phyloP scores from a whole-genome alignment of 2,329 filamentous ascomycete genomes.

The Penicillium aurantiogriseum region DNA sequence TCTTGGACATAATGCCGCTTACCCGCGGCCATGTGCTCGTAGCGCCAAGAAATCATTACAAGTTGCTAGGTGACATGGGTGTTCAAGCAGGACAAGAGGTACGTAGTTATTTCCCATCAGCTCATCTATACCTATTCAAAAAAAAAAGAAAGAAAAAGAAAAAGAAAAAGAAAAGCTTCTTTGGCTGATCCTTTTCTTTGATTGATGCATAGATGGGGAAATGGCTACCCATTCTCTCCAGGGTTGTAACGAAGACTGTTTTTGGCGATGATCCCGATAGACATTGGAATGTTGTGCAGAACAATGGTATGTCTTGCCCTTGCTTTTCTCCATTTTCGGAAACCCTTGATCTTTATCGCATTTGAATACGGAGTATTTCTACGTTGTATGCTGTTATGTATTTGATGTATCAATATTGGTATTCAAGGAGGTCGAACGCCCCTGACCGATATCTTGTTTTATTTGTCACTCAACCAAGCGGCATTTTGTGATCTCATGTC shows the following conservation, averaged over 20 bases:
- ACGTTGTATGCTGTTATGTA: background rate
- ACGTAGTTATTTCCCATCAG: constrained; percentile 38
- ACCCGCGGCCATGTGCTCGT: constrained; percentile 80
- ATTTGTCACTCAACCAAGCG: background rate
- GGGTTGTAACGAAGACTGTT: constrained; percentile 70
- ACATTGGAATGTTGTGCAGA: constrained; percentile 97
- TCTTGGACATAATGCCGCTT: constrained; percentile 90
- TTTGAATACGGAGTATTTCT: background rate
- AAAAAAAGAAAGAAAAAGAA: background rate
- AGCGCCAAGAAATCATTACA: constrained; percentile 71
- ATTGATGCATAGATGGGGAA: constrained; percentile 40
- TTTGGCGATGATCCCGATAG: constrained; percentile 45
- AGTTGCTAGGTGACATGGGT: constrained; percentile 71
- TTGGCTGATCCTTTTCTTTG: background rate
- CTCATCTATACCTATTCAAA: background rate
- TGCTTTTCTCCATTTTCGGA: constrained; percentile 4
- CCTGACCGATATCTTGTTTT: background rate
- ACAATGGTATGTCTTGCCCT: constrained; percentile 62
- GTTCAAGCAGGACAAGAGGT: constrained; percentile 65
- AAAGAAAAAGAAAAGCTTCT: background rate
- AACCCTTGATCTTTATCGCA: background rate
- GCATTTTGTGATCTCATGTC: background rate
- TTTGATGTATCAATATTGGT: background rate
- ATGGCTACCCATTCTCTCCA: constrained; percentile 55
- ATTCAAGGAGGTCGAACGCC: constrained; percentile 4